These are phyloP conservation scores for Bretziella fagacearum DNA, from an alignment of 2,329 filamentous ascomycete species.

Conservation along the genomic window DNA sequence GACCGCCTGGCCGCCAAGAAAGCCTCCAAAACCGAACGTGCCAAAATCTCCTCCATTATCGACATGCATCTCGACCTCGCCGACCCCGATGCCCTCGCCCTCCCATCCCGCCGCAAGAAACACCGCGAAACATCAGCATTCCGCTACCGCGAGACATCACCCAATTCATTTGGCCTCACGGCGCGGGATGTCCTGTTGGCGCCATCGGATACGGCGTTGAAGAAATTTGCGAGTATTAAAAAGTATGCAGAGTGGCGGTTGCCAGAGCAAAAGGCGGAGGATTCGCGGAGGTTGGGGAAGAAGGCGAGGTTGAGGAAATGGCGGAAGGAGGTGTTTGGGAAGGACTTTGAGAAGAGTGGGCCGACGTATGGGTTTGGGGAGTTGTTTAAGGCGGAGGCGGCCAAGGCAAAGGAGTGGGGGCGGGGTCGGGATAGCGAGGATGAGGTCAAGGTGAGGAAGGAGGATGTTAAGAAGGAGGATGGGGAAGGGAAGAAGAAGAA, in stretches of 20 bases:
- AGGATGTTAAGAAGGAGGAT: conserved; percentile 19
- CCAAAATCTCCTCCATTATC: conserved; percentile 71
- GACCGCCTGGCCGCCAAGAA: conserved; percentile 44
- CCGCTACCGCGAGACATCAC: conserved; percentile 88
- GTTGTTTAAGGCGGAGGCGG: conserved; percentile 19
- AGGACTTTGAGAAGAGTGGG: conserved; percentile 37
- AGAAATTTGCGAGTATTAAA: conserved; percentile 84
- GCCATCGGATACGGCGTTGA: conserved; percentile 68
- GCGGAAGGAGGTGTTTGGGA: conserved; percentile 49
- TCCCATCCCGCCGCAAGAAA: conserved; percentile 16
- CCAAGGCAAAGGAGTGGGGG: conserved; percentile 17
- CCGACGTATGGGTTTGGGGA: conserved; percentile 41
- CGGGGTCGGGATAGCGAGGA: conserved; percentile 11
- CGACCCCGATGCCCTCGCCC: conserved; percentile 37
- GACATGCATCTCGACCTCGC: conserved; percentile 66
- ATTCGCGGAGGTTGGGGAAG: conserved; percentile 79
- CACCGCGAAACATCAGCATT: conserved; percentile 34
- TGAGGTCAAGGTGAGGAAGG: no score
- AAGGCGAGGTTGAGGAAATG: conserved; percentile 82
- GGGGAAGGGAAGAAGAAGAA: conserved; percentile 25
- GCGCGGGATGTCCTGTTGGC: conserved; percentile 78
- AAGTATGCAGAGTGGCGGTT: conserved; percentile 86
- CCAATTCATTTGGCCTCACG: conserved; percentile 76
- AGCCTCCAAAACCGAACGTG: conserved; percentile 61
- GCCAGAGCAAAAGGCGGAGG: conserved; percentile 70